phyloP scores from a whole-genome alignment of 1,284 basidiomycete species.

The Takashimella koratensis region DNA sequence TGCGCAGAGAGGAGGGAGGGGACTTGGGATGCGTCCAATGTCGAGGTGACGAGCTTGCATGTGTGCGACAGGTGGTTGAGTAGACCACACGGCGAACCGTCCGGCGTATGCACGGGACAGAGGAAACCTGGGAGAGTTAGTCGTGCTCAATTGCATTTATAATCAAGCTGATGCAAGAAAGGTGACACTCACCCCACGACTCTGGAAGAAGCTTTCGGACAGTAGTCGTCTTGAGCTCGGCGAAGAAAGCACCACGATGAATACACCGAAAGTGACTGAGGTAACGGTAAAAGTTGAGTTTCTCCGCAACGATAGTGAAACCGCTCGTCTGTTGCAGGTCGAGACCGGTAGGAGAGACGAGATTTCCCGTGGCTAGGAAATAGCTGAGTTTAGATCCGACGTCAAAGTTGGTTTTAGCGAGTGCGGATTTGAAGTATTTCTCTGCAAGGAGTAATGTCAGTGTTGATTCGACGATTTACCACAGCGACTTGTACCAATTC shows the following conservation, averaged over 20 bases:
- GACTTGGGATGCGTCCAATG: conserved; percentile 72
- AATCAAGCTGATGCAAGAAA: no score
- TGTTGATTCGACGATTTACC: no score
- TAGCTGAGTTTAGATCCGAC: conserved; percentile 85
- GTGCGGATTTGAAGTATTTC: conserved; percentile 74
- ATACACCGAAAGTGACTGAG: conserved; percentile 98
- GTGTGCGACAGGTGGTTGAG: conserved; percentile 95
- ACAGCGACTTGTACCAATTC: no score
- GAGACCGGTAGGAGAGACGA: conserved; percentile 90
- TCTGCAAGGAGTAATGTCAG: conserved; percentile 51
- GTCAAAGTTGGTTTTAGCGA: conserved; percentile 82
- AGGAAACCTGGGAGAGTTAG: conserved; percentile 68
- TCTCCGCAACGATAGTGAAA: conserved; percentile 98
- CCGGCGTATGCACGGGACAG: conserved; percentile 98
- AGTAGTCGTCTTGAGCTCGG: conserved; percentile 96
- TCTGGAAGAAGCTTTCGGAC: conserved; percentile 97
- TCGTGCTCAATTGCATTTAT: not conserved
- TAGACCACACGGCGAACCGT: conserved; percentile 95
- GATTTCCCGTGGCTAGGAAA: conserved; percentile 96
- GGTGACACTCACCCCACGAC: conserved; percentile 79
- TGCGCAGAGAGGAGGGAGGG: conserved; percentile 77
- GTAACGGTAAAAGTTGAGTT: conserved; percentile 98
- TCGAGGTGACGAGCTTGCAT: conserved; percentile 83
- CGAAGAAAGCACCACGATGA: conserved; percentile 99
- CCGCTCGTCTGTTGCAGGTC: conserved; percentile 96